phyloP scores from a whole-genome alignment of 2,329 filamentous ascomycete species.

The Colletotrichum salicis region DNA sequence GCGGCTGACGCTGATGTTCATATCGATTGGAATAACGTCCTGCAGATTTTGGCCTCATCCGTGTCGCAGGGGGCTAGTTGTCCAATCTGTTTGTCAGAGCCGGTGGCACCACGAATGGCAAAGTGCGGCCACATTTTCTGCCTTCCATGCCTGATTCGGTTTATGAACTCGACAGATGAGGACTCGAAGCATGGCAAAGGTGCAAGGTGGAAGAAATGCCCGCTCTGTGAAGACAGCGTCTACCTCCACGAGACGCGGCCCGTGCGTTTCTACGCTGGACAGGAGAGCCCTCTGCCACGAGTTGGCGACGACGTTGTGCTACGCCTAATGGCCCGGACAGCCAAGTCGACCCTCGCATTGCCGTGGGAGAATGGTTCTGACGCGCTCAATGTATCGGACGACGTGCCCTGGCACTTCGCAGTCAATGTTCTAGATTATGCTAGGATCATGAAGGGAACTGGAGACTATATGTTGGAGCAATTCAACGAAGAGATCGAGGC shows the following conservation, averaged over 20 bases:
- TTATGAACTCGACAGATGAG: constrained; percentile 90
- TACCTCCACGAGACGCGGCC: constrained; percentile 90
- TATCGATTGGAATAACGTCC: constrained; percentile 88
- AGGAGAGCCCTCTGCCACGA: constrained; percentile 82
- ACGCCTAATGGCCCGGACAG: constrained; percentile 82
- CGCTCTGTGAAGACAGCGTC: constrained; percentile 94
- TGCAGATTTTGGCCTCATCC: constrained; percentile 90
- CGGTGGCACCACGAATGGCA: constrained; percentile 95
- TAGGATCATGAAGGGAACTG: constrained; percentile 92
- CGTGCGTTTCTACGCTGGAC: constrained; percentile 89
- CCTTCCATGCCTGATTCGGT: constrained; percentile 89
- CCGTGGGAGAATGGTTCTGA: constrained; percentile 83
- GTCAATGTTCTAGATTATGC: constrained; percentile 96
- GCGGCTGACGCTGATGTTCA: constrained; percentile 88
- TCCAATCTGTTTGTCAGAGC: constrained; percentile 93
- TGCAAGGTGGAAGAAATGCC: constrained; percentile 91
- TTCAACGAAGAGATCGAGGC: constrained; percentile 82
- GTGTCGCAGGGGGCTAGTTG: constrained; percentile 90
- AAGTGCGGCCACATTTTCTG: constrained; percentile 98
- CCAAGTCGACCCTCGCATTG: constrained; percentile 85
- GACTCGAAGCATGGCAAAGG: constrained; percentile 74
- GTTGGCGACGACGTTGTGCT: constrained; percentile 92
- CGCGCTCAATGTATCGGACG: constrained; percentile 73
- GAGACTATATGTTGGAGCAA: constrained; percentile 85
- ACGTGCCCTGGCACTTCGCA: constrained; percentile 94